Percentiles rank a stretch among this genome's conserved stretches.
phyloP scores from a whole-genome alignment of 2,329 filamentous ascomycete genomes.

The Epichloe aotearoae region DNA sequence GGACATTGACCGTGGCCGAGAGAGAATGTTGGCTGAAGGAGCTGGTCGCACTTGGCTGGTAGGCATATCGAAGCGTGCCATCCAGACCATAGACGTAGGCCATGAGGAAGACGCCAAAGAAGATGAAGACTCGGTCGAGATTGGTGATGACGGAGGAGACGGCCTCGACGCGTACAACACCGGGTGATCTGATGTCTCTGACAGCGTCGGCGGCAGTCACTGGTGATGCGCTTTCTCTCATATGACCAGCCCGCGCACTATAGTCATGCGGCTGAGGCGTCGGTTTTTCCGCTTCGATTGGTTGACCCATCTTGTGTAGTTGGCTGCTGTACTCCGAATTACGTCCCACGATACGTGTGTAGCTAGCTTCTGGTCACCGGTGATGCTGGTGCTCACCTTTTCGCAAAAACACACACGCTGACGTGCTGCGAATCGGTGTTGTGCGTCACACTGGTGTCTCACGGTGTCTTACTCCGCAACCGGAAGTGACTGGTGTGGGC shows the following conservation, averaged over 20 bases:
- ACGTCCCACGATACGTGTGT: too few relatives aligned
- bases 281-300: neutral
- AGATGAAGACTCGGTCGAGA: slow-evolving; percentile 41
- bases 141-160: slow-evolving; percentile 38
- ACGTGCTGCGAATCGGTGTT: too few relatives aligned
- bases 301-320: neutral
- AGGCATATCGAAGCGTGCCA: slow-evolving; percentile 40
- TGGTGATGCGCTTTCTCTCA: neutral
- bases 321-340: too few relatives aligned
- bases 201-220: slow-evolving; percentile 13
- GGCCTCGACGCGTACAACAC: slow-evolving; percentile 47
- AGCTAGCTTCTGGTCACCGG: too few relatives aligned
- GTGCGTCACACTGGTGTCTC: too few relatives aligned
- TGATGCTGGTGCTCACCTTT: too few relatives aligned
- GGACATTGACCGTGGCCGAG: slow-evolving; percentile 42
- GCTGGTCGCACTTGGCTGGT: slow-evolving; percentile 41
- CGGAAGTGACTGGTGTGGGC: too few relatives aligned
- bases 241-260: neutral
- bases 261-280: slow-evolving; percentile 3
- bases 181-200: slow-evolving; percentile 28
- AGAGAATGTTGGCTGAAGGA: slow-evolving; percentile 39
- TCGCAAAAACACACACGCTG: too few relatives aligned
- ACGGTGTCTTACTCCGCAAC: too few relatives aligned
- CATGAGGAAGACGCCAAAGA: slow-evolving; percentile 47
- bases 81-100: slow-evolving; percentile 52